Evolutionary conservation across 2,329 filamentous ascomycete genomes (phyloP), one percentile per base, ranked within the genome.

Genomic region (Drechslerella dactyloides): DNA sequence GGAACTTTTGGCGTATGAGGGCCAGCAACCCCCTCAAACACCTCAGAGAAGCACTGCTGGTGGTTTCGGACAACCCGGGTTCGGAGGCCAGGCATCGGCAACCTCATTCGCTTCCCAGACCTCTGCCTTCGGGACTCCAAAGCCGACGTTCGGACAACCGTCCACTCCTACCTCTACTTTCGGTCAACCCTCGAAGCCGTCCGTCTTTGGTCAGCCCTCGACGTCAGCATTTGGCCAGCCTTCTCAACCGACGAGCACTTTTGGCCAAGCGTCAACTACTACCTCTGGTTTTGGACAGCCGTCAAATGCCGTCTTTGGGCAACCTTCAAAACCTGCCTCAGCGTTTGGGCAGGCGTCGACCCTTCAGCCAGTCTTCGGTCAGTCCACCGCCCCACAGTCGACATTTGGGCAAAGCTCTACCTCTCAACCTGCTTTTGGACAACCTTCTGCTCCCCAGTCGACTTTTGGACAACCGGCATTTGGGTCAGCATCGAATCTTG

Each of bases 1-100:
- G 44, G 90, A 89, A 2, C 82, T 97, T 74, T 81, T 84, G 44
- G 81, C 80, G 50, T 82, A 81, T 33, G 77, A 15, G 54, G 77
- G 19, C 59, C 75, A 68, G 24, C 73, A 68, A 30, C 74, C 68
- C 6, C 65, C 44, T 19, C 74, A 73, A 53, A 74, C 52, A 8
- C 76, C 30, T 66, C 73, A 72, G 78, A 62, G 73, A 51, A 52
- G 52, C n/a, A 75, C 73, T 40, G 74, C 58, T 17, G 50, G 72
- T 37, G 64, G 74, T 56, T 66, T 75, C 42, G 58, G 80, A 50
- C 75, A 69, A 51, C 24, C 23, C 50, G 54, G 63, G 53, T 74
- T 68, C 24, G 70, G 56, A 44, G 44, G 48, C 57, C 66, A 64
- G 50, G 53, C 75, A 74, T 44, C 76, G 76, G 68, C 75, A 74